A percentile compares a stretch with the other conserved stretches of the same genome.
phyloP scores from a whole-genome alignment of 2,329 filamentous ascomycete species.

The Emericellopsis cladophorae region DNA sequence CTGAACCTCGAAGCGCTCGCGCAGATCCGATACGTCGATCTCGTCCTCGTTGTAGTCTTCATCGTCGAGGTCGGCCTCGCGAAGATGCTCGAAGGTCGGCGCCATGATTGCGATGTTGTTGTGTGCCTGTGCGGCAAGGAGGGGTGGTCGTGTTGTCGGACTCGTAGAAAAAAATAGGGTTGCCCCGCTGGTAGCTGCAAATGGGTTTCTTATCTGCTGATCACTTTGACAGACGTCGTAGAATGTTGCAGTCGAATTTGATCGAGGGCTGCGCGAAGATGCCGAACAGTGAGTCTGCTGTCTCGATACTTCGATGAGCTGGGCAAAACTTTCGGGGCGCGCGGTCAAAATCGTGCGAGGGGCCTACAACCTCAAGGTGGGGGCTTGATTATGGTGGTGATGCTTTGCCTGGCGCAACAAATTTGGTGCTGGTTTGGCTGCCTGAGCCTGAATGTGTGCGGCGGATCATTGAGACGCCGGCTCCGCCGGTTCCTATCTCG shows the following conservation, averaged over 20 bases:
- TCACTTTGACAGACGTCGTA: not conserved
- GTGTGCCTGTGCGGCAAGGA: constrained; percentile 10
- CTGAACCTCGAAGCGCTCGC: constrained; percentile 90
- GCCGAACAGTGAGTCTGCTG: too few species aligned
- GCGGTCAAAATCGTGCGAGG: constrained; percentile 7
- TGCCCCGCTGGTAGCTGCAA: constrained; percentile 18
- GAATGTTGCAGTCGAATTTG: too few species aligned
- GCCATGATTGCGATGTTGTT: constrained; percentile 58
- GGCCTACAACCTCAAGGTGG: constrained; percentile 4
- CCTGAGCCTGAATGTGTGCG: constrained; percentile 20
- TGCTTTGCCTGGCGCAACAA: constrained; percentile 10
- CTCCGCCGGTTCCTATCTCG: constrained; percentile 16
- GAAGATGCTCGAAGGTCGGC: constrained; percentile 76
- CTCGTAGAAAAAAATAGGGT: constrained; percentile 10
- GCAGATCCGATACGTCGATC: constrained; percentile 88
- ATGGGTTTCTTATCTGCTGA: not conserved
- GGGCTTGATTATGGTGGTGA: constrained; percentile 12
- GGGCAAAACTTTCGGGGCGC: too few species aligned
- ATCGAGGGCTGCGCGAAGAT: too few species aligned
- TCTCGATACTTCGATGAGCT: too few species aligned
- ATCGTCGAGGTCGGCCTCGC: constrained; percentile 76
- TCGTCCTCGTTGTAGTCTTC: constrained; percentile 86
- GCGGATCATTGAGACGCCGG: constrained; percentile 22
- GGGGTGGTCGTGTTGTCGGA: constrained; percentile 8
- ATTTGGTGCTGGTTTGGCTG: constrained; percentile 24